Base-by-base conservation (phyloP, 179 eudicot genomes). In the Corrigiola litoralis region DNA sequence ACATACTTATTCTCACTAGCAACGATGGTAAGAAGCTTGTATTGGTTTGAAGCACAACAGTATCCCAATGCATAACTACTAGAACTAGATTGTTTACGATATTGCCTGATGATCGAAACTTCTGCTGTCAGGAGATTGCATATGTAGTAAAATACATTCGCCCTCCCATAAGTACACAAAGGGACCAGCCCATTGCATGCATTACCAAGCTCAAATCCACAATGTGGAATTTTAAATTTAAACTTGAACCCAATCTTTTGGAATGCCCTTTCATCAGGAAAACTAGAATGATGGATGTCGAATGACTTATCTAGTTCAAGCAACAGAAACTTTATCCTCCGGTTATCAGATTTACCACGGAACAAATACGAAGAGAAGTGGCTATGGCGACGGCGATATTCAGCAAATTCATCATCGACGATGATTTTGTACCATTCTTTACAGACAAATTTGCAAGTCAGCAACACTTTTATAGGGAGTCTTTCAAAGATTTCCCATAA, bases 401-500 rank as follows among this genome's bases (percentile, higher is more conserved):
- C 4, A 50, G 47, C 21, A 34, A 63, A 63, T 6, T 29, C 46
- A 23, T 2, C 4, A 50, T 46, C 37, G 3, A 5, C 36, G 11
- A 49, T 63, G 34, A 63, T 63, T 3, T 63, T 6, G 36, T 63
- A 50, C 68, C 68, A 63, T 23, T 37, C 38, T 37, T 65, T 65
- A 5, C 49, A 17, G 9, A 65, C 59, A 65, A 65, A 28, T n/a
- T n/a, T n/a, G n/a, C n/a, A n/a, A n/a, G n/a, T n/a, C n/a, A n/a
- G n/a, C n/a, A n/a, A n/a, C n/a, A 46, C 18, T n/a, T 63, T 36
- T 2, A 41, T 49, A 21, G 58, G 56, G 55, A 63, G 45, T 49
- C 55, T 48, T 5, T n/a, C n/a, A n/a, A n/a, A n/a, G n/a, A n/a
- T n/a, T n/a, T n/a, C n/a, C n/a, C n/a, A n/a, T n/a, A n/a, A n/a